phyloP scores from a whole-genome alignment of 176 grass and related monocot species.

The Musa troglodytarum region DNA sequence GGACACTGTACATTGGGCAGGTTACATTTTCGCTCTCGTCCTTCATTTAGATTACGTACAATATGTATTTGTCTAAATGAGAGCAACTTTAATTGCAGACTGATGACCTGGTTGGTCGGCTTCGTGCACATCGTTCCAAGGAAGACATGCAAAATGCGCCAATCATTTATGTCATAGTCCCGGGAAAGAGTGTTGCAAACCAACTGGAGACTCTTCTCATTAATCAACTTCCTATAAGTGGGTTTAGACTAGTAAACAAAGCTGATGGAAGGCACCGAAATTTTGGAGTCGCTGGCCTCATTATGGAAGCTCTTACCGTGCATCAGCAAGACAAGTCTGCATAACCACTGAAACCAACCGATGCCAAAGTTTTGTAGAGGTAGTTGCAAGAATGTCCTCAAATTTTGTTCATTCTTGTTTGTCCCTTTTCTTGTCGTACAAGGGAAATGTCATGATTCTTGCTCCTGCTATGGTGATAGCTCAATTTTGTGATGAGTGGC shows the following conservation, averaged over 20 bases:
- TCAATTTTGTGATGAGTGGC: constrained; percentile 6
- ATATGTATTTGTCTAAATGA: constrained; percentile 3
- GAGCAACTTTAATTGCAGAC: constrained; percentile 42
- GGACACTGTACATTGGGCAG: constrained; percentile 84
- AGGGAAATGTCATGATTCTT: not conserved
- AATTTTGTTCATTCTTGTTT: not conserved
- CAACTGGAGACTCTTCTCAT: constrained; percentile 92
- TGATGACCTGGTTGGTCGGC: constrained; percentile 73
- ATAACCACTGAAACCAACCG: constrained; percentile 13
- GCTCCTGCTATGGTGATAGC: not conserved
- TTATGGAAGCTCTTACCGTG: constrained; percentile 32
- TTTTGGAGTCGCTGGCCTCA: constrained; percentile 41
- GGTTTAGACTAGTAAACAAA: constrained; percentile 69
- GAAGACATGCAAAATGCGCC: constrained; percentile 66
- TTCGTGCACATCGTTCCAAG: constrained; percentile 61
- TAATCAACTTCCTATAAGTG: constrained; percentile 66
- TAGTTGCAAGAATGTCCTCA: not conserved
- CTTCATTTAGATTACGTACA: not conserved
- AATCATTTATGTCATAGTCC: constrained; percentile 56
- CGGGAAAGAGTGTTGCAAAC: constrained; percentile 84
- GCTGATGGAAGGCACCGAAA: constrained; percentile 90
- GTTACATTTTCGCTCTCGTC: constrained; percentile 16
- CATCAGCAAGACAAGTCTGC: constrained; percentile 13
- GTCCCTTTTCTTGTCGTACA: not conserved
- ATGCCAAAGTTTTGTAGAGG: too few relatives aligned